These are phyloP conservation scores for Orobanche coerulescens DNA, from an alignment of 257 asterid genomes.

Conservation along the genomic window DNA sequence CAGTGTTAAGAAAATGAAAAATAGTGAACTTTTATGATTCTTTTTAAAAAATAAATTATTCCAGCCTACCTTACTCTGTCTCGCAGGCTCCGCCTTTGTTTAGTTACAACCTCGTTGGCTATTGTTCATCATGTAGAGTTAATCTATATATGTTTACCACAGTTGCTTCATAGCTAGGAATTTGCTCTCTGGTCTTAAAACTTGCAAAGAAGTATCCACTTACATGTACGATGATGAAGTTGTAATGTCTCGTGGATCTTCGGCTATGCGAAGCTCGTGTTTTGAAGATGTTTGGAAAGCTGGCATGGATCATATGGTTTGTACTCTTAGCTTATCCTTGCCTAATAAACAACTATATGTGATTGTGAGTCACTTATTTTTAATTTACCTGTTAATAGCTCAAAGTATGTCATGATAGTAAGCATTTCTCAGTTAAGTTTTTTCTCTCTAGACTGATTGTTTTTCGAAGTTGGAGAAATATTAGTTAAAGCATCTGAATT, in stretches of 20 bases:
- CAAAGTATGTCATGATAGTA: background rate
- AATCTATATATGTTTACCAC: constrained; percentile 23
- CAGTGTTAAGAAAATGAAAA: no score
- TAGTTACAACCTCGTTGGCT: background rate
- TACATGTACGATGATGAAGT: constrained; percentile 70
- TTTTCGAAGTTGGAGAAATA: constrained; percentile 12
- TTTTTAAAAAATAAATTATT: no score
- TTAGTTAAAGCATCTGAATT: background rate
- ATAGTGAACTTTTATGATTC: no score
- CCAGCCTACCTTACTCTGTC: no score
- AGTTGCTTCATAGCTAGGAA: constrained; percentile 94
- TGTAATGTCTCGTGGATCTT: constrained; percentile 41
- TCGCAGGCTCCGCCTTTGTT: no score
- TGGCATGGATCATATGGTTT: constrained; percentile 53
- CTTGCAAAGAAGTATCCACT: constrained; percentile 73
- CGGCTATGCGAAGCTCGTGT: constrained; percentile 33
- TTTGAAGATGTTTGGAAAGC: constrained; percentile 47
- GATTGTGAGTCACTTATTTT: background rate
- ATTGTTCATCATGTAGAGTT: constrained; percentile 17
- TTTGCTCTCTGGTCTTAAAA: constrained; percentile 80
- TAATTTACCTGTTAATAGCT: constrained; percentile 1
- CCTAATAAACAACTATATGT: background rate
- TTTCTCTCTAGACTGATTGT: background rate
- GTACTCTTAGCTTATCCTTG: constrained; percentile 28
- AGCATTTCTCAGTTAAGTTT: background rate